These are phyloP conservation scores for Vitis hybrid DNA, from an alignment of 177 flowering plant genomes.

Conservation along the genomic window DNA sequence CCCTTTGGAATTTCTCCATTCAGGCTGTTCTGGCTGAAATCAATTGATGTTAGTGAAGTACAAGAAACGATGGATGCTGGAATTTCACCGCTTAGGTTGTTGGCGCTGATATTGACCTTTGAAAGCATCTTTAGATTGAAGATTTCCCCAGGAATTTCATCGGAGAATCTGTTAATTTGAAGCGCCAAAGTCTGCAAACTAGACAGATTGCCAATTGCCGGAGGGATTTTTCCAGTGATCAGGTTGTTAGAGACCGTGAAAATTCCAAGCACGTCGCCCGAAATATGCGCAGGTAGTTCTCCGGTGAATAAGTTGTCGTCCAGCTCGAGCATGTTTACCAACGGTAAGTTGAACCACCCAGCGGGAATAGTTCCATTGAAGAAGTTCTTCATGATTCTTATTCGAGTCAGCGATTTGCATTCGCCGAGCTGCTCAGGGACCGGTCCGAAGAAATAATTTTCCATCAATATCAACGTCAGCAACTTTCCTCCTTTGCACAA, in stretches of 20 bases:
- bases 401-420: conserved; percentile 59
- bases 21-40: conserved; percentile 63
- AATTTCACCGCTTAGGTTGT: conserved; percentile 57
- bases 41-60: conserved; percentile 38
- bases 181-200: conserved; percentile 44
- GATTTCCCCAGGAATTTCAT: conserved; percentile 57
- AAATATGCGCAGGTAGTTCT: conserved; percentile 52
- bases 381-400: conserved; percentile 52
- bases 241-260: conserved; percentile 51
- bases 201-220: conserved; percentile 45
- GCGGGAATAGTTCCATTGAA: conserved; percentile 75
- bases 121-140: conserved; percentile 39
- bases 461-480: conserved; percentile 55
- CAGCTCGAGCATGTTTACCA: conserved; percentile 43
- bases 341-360: conserved; percentile 66
- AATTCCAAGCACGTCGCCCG: conserved; percentile 36
- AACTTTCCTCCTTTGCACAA: conserved; percentile 67
- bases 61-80: conserved; percentile 43
- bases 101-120: conserved; percentile 48
- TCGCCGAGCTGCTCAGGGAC: conserved; percentile 74
- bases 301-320: conserved; percentile 68
- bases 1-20: conserved; percentile 52
- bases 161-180: conserved; percentile 48
- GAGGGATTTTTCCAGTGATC: conserved; percentile 62
- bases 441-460: conserved; percentile 68